Evolutionary conservation across 2,329 filamentous ascomycete genomes (phyloP), one percentile per base, ranked within the genome.

Genomic region (Penicillium crustosum): DNA sequence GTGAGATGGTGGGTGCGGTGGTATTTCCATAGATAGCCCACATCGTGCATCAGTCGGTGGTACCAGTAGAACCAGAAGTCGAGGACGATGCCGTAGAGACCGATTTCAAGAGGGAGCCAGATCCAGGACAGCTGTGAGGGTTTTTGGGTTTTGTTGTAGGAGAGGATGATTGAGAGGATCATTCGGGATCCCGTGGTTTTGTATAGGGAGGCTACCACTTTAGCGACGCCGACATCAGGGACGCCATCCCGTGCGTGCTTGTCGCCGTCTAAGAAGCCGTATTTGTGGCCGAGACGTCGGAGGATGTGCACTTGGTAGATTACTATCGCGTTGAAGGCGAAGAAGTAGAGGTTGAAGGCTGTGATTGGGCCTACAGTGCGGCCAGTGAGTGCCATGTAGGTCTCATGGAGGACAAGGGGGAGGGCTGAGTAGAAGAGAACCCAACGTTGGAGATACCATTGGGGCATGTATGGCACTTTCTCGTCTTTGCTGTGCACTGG

Each of bases 1-100:
- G 77, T 79, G 17, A 79, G 65, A 59, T 80, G 78, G 53, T 80
- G 78, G 0, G 76, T 79, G 39, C 77, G 73, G 66, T 80, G 78
- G 60, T 71, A 79, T 52, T 76, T 70, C 77, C 77, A 79, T 1
- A 79, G 63, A 9, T 60, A 67, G 51, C 71, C 64, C 29, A 77
- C 59, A 53, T 79, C 77, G 60, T 79, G 77, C 74, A 77, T 78
- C 6, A 69, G 57, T 8, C 77, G 73, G 59, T 67, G 64, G 25
- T 65, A 66, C 61, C 64, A 65, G 52, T 67, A 67, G 49, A 65
- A 67, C 62, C 64, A 67, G 53, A 67, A 67, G 47, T 65, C 65
- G 53, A 67, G 62, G n/a, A 66, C 50, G 19, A 67, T 64, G 6
- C 64, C 64, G 45, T 67, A 67, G 2, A 66, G 41, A 0, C 65